phyloP scores from a whole-genome alignment of 345 rosid genomes.

The Eutrema yunnanense region DNA sequence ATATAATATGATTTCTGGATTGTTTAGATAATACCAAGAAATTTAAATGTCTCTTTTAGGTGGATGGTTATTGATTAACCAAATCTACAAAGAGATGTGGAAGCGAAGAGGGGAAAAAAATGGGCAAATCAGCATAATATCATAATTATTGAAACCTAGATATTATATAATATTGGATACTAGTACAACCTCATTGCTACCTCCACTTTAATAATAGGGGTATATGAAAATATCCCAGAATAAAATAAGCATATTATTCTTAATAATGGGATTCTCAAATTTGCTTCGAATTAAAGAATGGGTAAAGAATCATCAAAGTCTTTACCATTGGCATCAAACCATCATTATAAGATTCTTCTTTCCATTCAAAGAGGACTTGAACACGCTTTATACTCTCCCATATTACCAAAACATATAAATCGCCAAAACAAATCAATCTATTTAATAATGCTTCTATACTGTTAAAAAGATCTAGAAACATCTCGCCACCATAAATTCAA shows the following conservation, averaged over 20 bases:
- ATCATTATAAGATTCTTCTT: not conserved
- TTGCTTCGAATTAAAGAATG: not conserved
- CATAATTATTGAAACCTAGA: slow-evolving; percentile 16
- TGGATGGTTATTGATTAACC: slow-evolving; percentile 16
- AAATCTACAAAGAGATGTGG: slow-evolving; percentile 7
- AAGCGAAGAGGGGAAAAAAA: not conserved
- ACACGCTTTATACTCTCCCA: slow-evolving; percentile 14
- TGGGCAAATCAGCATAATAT: slow-evolving; percentile 25
- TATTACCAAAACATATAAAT: not conserved
- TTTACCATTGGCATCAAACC: slow-evolving; percentile 5
- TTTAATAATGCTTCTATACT: not conserved
- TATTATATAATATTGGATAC: not conserved
- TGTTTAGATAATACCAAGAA: not conserved
- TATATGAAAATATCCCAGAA: slow-evolving; percentile 7
- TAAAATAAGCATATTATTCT: slow-evolving; percentile 26
- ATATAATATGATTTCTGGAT: not conserved
- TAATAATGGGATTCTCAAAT: not conserved
- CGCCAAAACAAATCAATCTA: not conserved
- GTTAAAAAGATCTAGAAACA: not conserved
- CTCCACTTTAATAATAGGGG: not conserved
- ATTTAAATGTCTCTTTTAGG: slow-evolving; percentile 8
- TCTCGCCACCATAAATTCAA: not conserved
- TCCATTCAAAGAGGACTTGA: not conserved
- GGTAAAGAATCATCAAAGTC: not conserved
- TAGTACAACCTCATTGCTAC: slow-evolving; percentile 13